These are phyloP conservation scores for Arthrobotrys musiformis DNA, from an alignment of 2,329 filamentous ascomycete genomes.

Conservation along the genomic window DNA sequence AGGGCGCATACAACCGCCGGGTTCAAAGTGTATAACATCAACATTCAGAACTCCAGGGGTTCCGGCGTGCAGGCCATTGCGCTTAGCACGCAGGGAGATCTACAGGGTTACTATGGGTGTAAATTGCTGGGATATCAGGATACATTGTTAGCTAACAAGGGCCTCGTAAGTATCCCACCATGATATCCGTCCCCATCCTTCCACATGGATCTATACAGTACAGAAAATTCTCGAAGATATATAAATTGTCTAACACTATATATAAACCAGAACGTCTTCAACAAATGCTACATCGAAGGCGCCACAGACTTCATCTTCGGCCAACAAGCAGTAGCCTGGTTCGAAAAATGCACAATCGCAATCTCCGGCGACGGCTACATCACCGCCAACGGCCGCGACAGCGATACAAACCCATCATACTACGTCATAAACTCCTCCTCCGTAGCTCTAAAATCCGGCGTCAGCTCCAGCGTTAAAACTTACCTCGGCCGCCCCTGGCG, in stretches of 20 bases:
- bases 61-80: conserved; percentile 68
- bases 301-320: conserved; percentile 73
- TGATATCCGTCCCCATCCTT: too few species aligned
- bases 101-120: conserved; percentile 71
- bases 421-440: conserved; percentile 70
- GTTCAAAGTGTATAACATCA: conserved; percentile 74
- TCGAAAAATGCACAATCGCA: conserved; percentile 66
- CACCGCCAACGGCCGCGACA: conserved; percentile 65
- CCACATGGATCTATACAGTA: background rate
- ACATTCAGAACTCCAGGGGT: conserved; percentile 66
- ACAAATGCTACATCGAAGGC: conserved; percentile 69
- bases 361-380: conserved; percentile 66
- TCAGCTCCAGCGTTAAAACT: conserved; percentile 61
- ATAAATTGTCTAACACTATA: too few species aligned
- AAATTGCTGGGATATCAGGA: conserved; percentile 70
- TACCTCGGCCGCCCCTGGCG: conserved; percentile 69
- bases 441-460: conserved; percentile 64
- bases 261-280: conserved; percentile 70
- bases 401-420: conserved; percentile 64
- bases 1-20: conserved; percentile 65
- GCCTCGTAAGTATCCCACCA: conserved; percentile 60
- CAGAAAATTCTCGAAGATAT: too few species aligned
- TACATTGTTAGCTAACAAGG: conserved; percentile 67
- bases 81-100: conserved; percentile 66
- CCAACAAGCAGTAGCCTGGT: conserved; percentile 67